Evolutionary conservation across 2,329 filamentous ascomycete genomes (phyloP).

Genomic region (Sporothrix luriei): DNA sequence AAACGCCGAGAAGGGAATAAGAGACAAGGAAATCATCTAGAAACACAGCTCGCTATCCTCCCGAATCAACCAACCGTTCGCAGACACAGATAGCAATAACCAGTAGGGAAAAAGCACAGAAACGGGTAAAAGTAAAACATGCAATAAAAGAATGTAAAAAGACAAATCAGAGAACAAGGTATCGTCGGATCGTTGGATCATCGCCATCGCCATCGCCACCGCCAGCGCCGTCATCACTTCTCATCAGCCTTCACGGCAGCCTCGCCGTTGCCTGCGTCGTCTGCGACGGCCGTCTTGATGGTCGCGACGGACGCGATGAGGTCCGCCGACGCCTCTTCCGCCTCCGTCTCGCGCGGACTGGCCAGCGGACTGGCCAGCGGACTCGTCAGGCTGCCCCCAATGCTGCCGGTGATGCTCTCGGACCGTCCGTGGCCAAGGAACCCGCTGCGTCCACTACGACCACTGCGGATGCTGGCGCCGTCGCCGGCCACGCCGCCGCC

Average conservation of each 20-base stretch:
- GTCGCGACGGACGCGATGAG: background rate
- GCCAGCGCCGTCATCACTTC: constrained; percentile 1
- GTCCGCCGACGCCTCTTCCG: background rate
- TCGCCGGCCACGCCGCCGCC: constrained; percentile 52
- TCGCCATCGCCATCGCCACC: constrained; percentile 4
- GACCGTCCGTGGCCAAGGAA: constrained; percentile 74
- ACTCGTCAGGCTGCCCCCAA: constrained; percentile 60
- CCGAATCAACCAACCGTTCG: background rate
- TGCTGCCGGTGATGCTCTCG: constrained; percentile 79
- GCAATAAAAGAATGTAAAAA: background rate
- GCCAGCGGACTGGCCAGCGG: constrained; percentile 61
- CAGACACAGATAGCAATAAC: background rate
- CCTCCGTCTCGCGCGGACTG: constrained; percentile 47
- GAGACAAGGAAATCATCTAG: background rate
- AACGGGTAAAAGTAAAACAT: background rate
- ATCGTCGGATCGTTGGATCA: constrained; percentile 24
- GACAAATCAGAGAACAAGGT: background rate
- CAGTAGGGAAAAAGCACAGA: background rate
- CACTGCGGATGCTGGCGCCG: constrained; percentile 76
- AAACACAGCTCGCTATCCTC: constrained; percentile 1
- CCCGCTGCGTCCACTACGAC: constrained; percentile 80
- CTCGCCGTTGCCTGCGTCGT: constrained; percentile 11
- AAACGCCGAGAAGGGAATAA: background rate
- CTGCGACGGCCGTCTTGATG: background rate
- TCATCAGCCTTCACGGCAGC: background rate